phyloP scores from a whole-genome alignment of 257 asterid genomes.

The Datura wrightii region DNA sequence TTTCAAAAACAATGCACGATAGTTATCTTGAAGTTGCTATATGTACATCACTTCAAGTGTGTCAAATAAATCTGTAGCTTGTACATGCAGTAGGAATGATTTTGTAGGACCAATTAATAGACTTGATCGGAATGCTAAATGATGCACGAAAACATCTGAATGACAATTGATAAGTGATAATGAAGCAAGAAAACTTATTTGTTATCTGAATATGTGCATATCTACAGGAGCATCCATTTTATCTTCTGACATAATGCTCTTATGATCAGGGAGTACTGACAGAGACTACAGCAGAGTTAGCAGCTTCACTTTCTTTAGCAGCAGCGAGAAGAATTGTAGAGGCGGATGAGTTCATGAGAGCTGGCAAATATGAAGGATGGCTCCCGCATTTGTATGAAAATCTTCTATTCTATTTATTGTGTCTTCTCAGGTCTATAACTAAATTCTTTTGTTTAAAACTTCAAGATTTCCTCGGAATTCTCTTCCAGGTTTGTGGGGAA shows the following conservation, averaged over 20 bases:
- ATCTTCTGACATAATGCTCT: not conserved
- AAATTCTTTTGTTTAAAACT: constrained; percentile 2
- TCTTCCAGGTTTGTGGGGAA: constrained; percentile 82
- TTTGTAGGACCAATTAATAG: not conserved
- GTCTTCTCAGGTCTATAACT: not conserved
- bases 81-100: not conserved
- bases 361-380: constrained; percentile 96
- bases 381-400: constrained; percentile 85
- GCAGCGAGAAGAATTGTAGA: constrained; percentile 96
- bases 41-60: not conserved
- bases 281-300: constrained; percentile 96
- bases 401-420: not conserved
- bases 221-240: not conserved
- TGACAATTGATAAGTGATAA: too few species aligned
- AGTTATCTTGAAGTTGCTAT: not conserved
- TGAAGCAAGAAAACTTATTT: not conserved
- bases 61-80: not conserved
- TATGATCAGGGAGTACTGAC: constrained; percentile 82
- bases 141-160: too few species aligned
- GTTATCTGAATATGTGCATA: not conserved
- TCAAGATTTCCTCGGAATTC: constrained; percentile 16
- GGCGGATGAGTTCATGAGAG: constrained; percentile 98
- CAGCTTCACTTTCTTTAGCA: constrained; percentile 89
- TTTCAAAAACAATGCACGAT: not conserved
- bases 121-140: not conserved